Base-by-base conservation (phyloP, 2,329 filamentous ascomycete species). In the Chaetomium globosum region DNA sequence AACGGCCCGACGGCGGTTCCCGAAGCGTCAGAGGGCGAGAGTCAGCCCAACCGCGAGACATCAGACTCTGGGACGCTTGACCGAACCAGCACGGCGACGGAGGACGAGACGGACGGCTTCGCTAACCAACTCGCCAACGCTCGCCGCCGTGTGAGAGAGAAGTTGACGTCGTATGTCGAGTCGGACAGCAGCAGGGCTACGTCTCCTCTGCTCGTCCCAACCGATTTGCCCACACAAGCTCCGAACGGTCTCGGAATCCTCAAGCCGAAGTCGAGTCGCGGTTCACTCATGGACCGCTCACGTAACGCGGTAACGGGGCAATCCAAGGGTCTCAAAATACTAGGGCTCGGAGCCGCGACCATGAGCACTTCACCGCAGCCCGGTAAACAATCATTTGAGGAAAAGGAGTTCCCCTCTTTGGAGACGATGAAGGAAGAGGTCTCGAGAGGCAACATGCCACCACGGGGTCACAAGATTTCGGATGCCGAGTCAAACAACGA, bases 41-140 rank as follows among this genome's bases (percentile, higher is more conserved):
- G 31, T 5, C 48, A 65, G 31, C 46, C 48, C 31, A 68, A 51
- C 60, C 53, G 26, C 13, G 59, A 69, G 13, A 33, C 63, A 48
- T 12, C 55, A 55, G 46, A 56, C 60, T 51, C 56, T 1, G 64
- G 60, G 33, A 52, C 31, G 6, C 33, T 59, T 3, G 59, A 69
- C 53, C 65, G 62, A 5, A 56, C 68, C 4, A 70, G 69, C 68
- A 66, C 69, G 28, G 64, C 81, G 52, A 83, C 59, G 9, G 67
- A 82, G 54, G 79, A 81, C 31, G 87, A 88, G 60, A 82, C 84
- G 4, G 87, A 91, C 60, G 90, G 91, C 31, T 93, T 93, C 73
- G 87, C 89, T 21, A 86, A 83, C 60, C 89, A 92, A 71, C 82
- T 93, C 48, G 90, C 89, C 2, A 85, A 88, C 68, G 86, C 90